Evolutionary conservation across 2,329 filamentous ascomycete genomes (phyloP).

Genomic region (Colletotrichum sp.): DNA sequence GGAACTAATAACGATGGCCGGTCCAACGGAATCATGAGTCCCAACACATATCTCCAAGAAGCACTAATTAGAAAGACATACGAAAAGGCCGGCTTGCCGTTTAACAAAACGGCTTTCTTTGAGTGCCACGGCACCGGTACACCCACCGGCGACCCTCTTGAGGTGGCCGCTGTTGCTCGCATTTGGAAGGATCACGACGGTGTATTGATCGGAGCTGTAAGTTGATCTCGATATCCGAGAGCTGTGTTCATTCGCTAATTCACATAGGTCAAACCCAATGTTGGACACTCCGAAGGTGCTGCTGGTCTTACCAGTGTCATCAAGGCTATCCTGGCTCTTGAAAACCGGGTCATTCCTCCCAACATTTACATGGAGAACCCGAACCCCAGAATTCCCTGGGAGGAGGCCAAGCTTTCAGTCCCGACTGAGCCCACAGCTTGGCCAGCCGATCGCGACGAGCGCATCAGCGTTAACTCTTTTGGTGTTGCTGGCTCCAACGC

Average conservation of each 20-base stretch:
- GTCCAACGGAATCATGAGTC: slow-evolving; percentile 40
- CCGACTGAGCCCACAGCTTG: slow-evolving; percentile 28
- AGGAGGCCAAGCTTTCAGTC: slow-evolving; percentile 26
- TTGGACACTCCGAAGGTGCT: slow-evolving; percentile 42
- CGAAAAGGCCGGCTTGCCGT: slow-evolving; percentile 17
- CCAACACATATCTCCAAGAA: slow-evolving; percentile 33
- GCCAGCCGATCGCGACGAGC: slow-evolving; percentile 27
- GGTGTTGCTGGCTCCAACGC: slow-evolving; percentile 34
- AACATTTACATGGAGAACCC: slow-evolving; percentile 22
- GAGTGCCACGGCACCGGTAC: slow-evolving; percentile 46
- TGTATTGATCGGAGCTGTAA: slow-evolving; percentile 32
- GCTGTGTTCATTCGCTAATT: background rate
- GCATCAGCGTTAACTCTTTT: slow-evolving; percentile 40
- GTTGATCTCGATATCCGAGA: background rate
- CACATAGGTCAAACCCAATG: slow-evolving; percentile 37
- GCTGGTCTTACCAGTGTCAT: slow-evolving; percentile 35
- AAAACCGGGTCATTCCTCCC: slow-evolving; percentile 17
- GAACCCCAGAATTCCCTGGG: slow-evolving; percentile 22
- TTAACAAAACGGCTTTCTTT: slow-evolving; percentile 26
- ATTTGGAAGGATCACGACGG: slow-evolving; percentile 24
- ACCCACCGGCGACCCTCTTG: slow-evolving; percentile 40
- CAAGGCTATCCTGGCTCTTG: slow-evolving; percentile 33
- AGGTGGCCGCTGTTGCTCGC: slow-evolving; percentile 35
- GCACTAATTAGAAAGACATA: slow-evolving; percentile 33
- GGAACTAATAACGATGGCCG: slow-evolving; percentile 40